These are phyloP conservation scores for Alternaria sp. DNA, from an alignment of 2,329 filamentous ascomycete genomes.

Conservation along the genomic window DNA sequence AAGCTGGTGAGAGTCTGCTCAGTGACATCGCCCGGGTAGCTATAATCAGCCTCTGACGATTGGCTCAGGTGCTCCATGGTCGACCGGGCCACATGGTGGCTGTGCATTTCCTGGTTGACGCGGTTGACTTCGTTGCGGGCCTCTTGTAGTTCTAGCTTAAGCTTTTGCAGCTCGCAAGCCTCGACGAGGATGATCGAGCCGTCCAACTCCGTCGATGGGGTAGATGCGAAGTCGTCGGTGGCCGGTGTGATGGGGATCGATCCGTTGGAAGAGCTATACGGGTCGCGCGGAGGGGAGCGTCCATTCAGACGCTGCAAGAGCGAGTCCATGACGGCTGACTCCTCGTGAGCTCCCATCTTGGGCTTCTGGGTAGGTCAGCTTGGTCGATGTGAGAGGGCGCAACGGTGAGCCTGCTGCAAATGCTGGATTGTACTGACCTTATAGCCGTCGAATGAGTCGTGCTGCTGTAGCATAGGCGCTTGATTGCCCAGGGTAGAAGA, in stretches of 20 bases:
- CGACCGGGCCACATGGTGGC: slow-evolving; percentile 66
- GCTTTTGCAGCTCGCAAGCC: slow-evolving; percentile 67
- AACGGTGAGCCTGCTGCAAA: not conserved
- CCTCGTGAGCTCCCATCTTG: slow-evolving; percentile 52
- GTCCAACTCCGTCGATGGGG: slow-evolving; percentile 34
- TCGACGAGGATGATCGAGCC: slow-evolving; percentile 44
- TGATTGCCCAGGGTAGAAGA: slow-evolving; percentile 47
- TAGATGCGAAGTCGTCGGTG: slow-evolving; percentile 59
- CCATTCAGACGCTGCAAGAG: slow-evolving; percentile 77
- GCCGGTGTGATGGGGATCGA: slow-evolving; percentile 70
- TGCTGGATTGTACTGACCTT: slow-evolving; percentile 36
- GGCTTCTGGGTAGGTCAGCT: slow-evolving; percentile 54
- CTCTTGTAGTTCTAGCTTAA: slow-evolving; percentile 74
- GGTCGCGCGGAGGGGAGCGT: slow-evolving; percentile 49
- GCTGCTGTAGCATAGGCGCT: slow-evolving; percentile 21
- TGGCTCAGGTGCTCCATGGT: slow-evolving; percentile 65
- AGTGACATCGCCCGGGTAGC: slow-evolving; percentile 53
- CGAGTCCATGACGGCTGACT: slow-evolving; percentile 60
- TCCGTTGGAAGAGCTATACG: slow-evolving; percentile 65
- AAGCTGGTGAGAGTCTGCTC: slow-evolving; percentile 59
- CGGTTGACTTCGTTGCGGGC: slow-evolving; percentile 74
- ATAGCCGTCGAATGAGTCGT: slow-evolving; percentile 30
- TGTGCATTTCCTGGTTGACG: slow-evolving; percentile 73
- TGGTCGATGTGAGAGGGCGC: not conserved
- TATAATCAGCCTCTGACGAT: slow-evolving; percentile 59